Conservation (phyloP, 1,284 basidiomycete genomes). For the Porogramme epimiltina region DNA sequence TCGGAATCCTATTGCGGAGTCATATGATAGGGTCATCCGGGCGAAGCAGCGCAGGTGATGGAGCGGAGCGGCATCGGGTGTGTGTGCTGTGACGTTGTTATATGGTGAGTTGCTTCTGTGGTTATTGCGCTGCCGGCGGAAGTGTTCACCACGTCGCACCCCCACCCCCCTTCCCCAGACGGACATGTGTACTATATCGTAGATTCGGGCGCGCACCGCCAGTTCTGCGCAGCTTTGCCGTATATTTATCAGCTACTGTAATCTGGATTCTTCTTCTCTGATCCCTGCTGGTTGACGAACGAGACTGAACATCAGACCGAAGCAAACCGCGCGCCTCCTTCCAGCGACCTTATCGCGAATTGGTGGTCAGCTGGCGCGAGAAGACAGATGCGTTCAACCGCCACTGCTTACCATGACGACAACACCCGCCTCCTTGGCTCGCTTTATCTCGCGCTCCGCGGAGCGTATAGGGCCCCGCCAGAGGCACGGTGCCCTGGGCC, state of each 20-base stretch:
- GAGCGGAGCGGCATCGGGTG: background rate
- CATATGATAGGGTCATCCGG: slow-evolving; percentile 64
- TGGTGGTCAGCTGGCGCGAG: slow-evolving; percentile 11
- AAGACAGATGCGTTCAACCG: background rate
- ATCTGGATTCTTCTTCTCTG: slow-evolving; percentile 11
- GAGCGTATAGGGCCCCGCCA: no score
- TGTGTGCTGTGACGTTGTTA: background rate
- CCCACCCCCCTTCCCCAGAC: slow-evolving; percentile 1
- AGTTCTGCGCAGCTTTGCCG: slow-evolving; percentile 8
- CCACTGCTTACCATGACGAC: slow-evolving; percentile 15
- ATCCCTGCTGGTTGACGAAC: background rate
- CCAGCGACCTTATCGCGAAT: slow-evolving; percentile 10
- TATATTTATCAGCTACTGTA: slow-evolving; percentile 20
- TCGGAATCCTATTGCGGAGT: slow-evolving; percentile 66
- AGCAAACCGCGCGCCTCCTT: background rate
- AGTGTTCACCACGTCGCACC: no score
- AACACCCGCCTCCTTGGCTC: slow-evolving; percentile 7
- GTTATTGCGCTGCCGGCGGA: background rate
- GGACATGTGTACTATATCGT: slow-evolving; percentile 2
- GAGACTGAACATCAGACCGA: background rate
- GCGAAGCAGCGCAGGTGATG: slow-evolving; percentile 45
- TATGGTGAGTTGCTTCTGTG: slow-evolving; percentile 6
- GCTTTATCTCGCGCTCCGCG: no score
- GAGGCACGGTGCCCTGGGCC: no score
- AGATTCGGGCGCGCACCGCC: slow-evolving; percentile 2